phyloP scores from a whole-genome alignment of 208 protist species.

The Wallacemonas sp. region DNA sequence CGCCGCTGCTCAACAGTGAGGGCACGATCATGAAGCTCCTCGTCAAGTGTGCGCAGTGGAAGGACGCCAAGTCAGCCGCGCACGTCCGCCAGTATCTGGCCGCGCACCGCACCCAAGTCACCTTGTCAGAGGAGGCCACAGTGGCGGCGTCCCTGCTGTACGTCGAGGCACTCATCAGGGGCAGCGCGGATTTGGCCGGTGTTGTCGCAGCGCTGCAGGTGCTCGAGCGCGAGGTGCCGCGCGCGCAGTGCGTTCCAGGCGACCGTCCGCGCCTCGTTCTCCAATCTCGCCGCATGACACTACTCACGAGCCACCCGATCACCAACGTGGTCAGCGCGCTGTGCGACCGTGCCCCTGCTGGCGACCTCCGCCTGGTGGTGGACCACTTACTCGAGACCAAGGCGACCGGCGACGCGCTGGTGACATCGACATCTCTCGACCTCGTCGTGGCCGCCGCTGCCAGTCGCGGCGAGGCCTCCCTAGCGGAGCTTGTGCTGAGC shows the following conservation, averaged over 20 bases:
- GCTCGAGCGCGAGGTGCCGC: constrained; percentile 53
- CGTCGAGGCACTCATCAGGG: constrained; percentile 45
- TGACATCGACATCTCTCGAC: constrained; percentile 58
- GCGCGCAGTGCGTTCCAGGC: constrained; percentile 29
- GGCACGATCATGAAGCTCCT: constrained; percentile 72
- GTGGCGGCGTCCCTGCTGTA: constrained; percentile 47
- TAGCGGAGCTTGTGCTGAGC: constrained; percentile 42
- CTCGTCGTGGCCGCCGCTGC: constrained; percentile 69
- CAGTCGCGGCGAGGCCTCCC: constrained; percentile 29
- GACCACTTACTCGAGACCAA: constrained; percentile 10
- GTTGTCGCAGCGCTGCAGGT: constrained; percentile 49
- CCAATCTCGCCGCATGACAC: constrained; percentile 39
- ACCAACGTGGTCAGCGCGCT: constrained; percentile 36
- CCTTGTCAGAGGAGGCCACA: constrained; percentile 35
- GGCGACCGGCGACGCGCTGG: constrained; percentile 12
- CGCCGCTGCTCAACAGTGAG: constrained; percentile 67
- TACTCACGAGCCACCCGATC: constrained; percentile 61
- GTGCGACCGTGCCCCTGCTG: constrained; percentile 1
- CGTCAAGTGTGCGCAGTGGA: constrained; percentile 72
- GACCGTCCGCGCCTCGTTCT: constrained; percentile 63
- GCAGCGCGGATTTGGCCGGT: constrained; percentile 5
- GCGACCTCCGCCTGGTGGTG: constrained; percentile 2
- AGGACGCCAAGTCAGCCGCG: constrained; percentile 42
- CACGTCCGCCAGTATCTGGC: constrained; percentile 49
- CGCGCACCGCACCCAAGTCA: constrained; percentile 14